Evolutionary conservation across 768 basidiomycete species (phyloP).

Genomic region (Boletus fagicola): DNA sequence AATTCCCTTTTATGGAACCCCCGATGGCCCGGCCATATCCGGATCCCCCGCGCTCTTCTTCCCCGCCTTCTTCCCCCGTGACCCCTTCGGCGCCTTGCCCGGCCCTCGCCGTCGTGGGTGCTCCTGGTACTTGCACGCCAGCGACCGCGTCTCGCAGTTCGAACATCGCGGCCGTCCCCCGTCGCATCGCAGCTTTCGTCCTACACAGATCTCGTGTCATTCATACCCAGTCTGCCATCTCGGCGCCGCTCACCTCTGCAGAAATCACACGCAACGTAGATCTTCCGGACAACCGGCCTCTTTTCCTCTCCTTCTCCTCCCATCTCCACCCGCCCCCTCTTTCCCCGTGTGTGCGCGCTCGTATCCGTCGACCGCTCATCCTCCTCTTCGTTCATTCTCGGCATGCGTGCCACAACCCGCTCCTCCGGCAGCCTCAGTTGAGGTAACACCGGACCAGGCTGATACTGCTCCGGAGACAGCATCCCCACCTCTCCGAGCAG

Average conservation of each 20-base stretch:
- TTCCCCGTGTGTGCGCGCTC: conserved; percentile 11
- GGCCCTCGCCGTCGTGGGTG: conserved; percentile 63
- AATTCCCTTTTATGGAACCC: conserved; percentile 22
- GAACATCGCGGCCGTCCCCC: conserved; percentile 61
- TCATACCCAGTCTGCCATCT: neutral
- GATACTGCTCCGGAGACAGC: conserved; percentile 16
- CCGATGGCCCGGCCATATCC: conserved; percentile 30
- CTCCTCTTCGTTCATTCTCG: conserved; percentile 12
- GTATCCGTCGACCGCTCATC: conserved; percentile 14
- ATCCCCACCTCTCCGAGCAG: conserved; percentile 27
- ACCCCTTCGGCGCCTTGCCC: conserved; percentile 69
- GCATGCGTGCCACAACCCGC: neutral
- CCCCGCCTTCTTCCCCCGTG: conserved; percentile 43
- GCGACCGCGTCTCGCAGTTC: conserved; percentile 56
- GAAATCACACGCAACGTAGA: conserved; percentile 67
- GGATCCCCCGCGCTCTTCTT: conserved; percentile 24
- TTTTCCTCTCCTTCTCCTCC: conserved; percentile 20
- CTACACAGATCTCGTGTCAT: conserved; percentile 35
- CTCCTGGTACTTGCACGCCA: conserved; percentile 53
- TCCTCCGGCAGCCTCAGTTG: conserved; percentile 30
- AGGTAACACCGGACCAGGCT: conserved; percentile 27
- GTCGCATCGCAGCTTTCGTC: conserved; percentile 74
- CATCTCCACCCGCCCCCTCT: conserved; percentile 20
- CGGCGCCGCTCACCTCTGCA: conserved; percentile 57
- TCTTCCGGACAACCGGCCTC: conserved; percentile 27